These are phyloP conservation scores for Russula earlei DNA, from an alignment of 768 basidiomycete species.

Conservation along the genomic window DNA sequence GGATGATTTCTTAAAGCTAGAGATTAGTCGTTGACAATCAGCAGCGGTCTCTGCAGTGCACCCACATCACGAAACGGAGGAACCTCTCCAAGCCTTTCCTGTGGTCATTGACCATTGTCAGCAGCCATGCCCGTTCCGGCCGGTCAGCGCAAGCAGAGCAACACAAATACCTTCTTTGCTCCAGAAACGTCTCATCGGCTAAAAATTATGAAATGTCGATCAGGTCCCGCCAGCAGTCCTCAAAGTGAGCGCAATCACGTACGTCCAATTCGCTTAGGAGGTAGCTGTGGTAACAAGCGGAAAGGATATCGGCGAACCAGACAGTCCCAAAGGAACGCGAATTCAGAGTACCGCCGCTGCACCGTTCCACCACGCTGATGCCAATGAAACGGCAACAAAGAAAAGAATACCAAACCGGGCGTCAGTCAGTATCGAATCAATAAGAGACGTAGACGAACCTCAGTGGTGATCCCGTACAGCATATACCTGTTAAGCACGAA, in stretches of 20 bases:
- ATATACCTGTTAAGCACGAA: conserved; percentile 85
- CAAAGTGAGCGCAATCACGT: conserved; percentile 27
- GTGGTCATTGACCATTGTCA: background rate
- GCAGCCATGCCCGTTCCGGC: background rate
- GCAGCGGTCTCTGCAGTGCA: conserved; percentile 4
- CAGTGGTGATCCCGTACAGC: conserved; percentile 68
- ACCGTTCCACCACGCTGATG: conserved; percentile 56
- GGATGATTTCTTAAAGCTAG: conserved; percentile 67
- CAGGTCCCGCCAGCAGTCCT: background rate
- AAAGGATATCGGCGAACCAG: conserved; percentile 86
- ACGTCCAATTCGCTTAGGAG: conserved; percentile 91
- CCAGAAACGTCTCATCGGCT: conserved; percentile 87
- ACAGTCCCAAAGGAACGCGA: conserved; percentile 82
- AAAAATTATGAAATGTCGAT: conserved; percentile 12
- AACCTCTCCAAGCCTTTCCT: conserved; percentile 77
- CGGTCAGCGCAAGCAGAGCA: background rate
- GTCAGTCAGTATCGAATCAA: too few species aligned
- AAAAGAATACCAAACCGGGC: conserved; percentile 1
- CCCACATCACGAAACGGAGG: conserved; percentile 69
- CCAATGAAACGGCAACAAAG: background rate
- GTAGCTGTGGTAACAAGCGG: conserved; percentile 75
- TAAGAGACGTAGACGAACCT: background rate
- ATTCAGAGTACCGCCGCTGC: conserved; percentile 86
- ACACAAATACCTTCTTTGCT: conserved; percentile 64
- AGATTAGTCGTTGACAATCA: conserved; percentile 7